phyloP scores from a whole-genome alignment of 306 rosid genomes.

The Rosa multiflora region DNA sequence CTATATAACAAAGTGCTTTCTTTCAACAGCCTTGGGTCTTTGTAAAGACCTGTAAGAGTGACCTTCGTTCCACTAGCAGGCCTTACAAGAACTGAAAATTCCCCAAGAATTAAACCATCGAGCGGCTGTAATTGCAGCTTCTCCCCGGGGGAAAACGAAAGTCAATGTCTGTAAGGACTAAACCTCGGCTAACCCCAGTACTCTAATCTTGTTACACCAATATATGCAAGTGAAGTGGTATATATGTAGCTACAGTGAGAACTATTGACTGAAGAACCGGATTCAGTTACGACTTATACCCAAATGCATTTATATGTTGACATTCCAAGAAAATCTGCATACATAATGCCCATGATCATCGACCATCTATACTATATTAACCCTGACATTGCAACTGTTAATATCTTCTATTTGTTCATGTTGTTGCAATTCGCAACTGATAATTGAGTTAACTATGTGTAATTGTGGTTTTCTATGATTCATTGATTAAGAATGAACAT shows the following conservation, averaged over 20 bases:
- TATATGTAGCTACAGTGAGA: neutral
- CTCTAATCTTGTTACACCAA: slow-evolving; percentile 13
- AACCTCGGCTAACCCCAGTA: slow-evolving; percentile 31
- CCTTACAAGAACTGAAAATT: slow-evolving; percentile 37
- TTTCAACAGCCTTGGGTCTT: slow-evolving; percentile 19
- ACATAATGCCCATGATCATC: neutral
- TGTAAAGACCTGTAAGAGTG: slow-evolving; percentile 24
- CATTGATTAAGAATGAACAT: neutral
- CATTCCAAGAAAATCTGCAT: neutral
- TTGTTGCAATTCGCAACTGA: neutral
- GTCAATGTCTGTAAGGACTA: slow-evolving; percentile 42
- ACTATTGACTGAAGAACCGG: neutral
- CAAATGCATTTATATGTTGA: neutral
- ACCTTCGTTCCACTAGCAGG: slow-evolving; percentile 5
- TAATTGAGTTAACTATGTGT: neutral
- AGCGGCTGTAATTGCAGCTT: slow-evolving; percentile 38
- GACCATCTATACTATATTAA: neutral
- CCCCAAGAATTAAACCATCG: slow-evolving; percentile 45
- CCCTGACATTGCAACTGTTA: neutral
- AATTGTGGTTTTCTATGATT: neutral
- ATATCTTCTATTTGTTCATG: neutral
- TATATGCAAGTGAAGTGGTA: neutral
- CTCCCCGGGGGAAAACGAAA: slow-evolving; percentile 53
- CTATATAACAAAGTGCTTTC: neutral
- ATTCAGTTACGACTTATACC: neutral